Evolutionary conservation across 768 basidiomycete species (phyloP), one percentile per base, ranked within the genome.

Genomic region (Gloeophyllum trabeum): DNA sequence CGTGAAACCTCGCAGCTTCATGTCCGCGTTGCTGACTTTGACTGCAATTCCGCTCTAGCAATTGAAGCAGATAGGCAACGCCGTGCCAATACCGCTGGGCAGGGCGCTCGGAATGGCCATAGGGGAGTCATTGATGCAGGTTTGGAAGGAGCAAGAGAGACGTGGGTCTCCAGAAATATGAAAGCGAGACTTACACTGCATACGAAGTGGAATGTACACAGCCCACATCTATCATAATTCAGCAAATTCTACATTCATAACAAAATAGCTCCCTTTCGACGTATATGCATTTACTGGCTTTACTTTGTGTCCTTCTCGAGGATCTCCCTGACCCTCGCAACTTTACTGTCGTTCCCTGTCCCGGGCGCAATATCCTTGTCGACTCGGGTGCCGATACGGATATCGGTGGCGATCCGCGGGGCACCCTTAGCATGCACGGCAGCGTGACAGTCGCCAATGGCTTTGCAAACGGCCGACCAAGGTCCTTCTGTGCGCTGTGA

Each of bases 341-440:
- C 73, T 56, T 98, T 97, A 41, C 63, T 65, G 18, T 76, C 76
- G 49, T 96, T 96, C 5, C 82, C 90, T 35, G 73, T 66, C 4
- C 81, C 83, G 1, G 70, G 67, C 4, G 62, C 59, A 14, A 81
- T 70, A 28, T 71, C 64, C 46, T 79, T 74, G 60, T 93, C 78
- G 19, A 74, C 70, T 36, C 93, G 78, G 1, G 94, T 97, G 34
- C 94, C 94, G 41, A 98, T 93, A 21, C 94, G 81, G 46, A 97
- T 85, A 62, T 98, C 93, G 10, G 93, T 94, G 7, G 87, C 87
- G 41, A 92, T 72, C 40, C 82, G 76, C 13, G 77, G 76, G 0
- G 75, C 73, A 19, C 86, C 87, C 56, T 74, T 71, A 1, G 73
- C 76, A 48, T 93, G 90, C 4, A 92, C 82, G 1, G 87, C 89